Evolutionary conservation across 441 rosid genomes (phyloP).

Genomic region (Jatropha multifida): DNA sequence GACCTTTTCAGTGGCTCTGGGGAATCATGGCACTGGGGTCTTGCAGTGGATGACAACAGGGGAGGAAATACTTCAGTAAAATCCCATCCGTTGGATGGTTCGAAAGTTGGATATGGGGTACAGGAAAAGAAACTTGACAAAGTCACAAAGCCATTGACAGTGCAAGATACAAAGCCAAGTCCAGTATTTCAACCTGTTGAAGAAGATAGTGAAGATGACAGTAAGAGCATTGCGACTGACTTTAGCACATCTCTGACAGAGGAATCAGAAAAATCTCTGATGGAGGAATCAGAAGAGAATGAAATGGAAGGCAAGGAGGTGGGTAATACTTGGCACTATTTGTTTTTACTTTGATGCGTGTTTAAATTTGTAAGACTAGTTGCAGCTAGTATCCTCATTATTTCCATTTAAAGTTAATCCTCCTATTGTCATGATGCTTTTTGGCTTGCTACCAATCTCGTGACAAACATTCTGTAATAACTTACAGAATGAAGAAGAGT

Average conservation of each 20-base stretch:
- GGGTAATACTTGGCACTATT: slow-evolving; percentile 21
- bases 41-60: slow-evolving; percentile 63
- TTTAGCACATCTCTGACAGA: slow-evolving; percentile 44
- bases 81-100: slow-evolving; percentile 42
- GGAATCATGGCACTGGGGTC: slow-evolving; percentile 80
- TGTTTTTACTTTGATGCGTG: slow-evolving; percentile 15
- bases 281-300: slow-evolving; percentile 35
- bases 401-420: neutral
- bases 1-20: slow-evolving; percentile 89
- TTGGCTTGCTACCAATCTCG: neutral
- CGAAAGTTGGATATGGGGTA: slow-evolving; percentile 39
- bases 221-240: slow-evolving; percentile 49
- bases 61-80: slow-evolving; percentile 46
- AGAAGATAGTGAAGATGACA: slow-evolving; percentile 61
- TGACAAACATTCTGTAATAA: neutral
- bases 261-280: slow-evolving; percentile 26
- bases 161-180: slow-evolving; percentile 48
- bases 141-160: slow-evolving; percentile 41
- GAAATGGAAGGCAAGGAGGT: slow-evolving; percentile 50
- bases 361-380: slow-evolving; percentile 4
- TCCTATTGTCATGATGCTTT: slow-evolving; percentile 8
- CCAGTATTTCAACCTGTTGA: slow-evolving; percentile 39
- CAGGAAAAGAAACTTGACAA: slow-evolving; percentile 43
- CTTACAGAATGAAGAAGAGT: neutral
- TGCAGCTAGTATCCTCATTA: slow-evolving; percentile 1